phyloP scores from a whole-genome alignment of 129 eudicot species.

The Pittosporum tobira region DNA sequence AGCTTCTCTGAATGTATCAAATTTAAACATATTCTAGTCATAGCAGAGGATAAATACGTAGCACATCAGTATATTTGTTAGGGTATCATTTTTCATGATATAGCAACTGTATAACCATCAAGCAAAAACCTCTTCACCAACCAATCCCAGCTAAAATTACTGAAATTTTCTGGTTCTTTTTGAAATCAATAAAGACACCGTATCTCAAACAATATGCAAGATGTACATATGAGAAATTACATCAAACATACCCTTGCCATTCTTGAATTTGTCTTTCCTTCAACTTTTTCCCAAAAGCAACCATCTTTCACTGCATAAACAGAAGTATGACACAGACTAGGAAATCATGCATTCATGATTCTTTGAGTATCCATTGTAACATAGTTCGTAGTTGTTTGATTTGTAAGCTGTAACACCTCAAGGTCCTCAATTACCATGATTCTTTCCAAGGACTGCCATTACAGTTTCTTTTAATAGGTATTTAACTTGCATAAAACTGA shows the following conservation, averaged over 20 bases:
- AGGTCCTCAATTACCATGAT: background rate
- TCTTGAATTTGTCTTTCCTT: conserved; percentile 90
- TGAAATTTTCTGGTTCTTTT: background rate
- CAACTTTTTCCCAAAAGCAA: conserved; percentile 94
- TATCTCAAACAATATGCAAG: background rate
- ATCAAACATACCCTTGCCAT: conserved; percentile 72
- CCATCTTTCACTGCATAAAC: conserved; percentile 59
- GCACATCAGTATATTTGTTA: background rate
- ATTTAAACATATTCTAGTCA: background rate
- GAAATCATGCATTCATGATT: background rate
- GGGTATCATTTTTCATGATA: background rate
- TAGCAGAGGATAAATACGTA: background rate
- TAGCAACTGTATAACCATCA: background rate
- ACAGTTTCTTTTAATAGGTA: background rate
- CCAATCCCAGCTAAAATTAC: background rate
- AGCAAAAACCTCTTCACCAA: background rate
- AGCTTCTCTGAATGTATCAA: background rate
- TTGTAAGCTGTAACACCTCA: background rate
- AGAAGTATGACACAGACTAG: background rate
- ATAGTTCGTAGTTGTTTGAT: background rate
- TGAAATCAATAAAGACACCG: background rate
- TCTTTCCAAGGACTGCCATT: background rate
- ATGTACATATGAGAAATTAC: background rate
- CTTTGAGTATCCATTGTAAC: background rate
- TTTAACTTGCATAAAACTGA: background rate